Conservation (phyloP, 1,284 basidiomycete species). For the Butyriboletus appendiculatus region DNA sequence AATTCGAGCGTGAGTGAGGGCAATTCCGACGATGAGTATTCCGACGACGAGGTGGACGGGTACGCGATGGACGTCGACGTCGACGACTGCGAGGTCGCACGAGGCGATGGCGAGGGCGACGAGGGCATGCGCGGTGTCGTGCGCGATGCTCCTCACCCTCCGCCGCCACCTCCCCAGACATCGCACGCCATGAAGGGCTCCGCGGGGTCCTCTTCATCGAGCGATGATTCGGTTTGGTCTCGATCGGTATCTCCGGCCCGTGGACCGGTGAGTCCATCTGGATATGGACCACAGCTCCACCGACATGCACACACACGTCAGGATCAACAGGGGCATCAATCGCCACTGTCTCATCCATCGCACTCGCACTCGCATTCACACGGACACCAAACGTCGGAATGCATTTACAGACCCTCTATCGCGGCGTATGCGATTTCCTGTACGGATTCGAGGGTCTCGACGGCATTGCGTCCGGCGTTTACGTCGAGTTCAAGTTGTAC, state of each 20-base stretch:
- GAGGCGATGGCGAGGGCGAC: slow-evolving; percentile 6
- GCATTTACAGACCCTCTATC: slow-evolving; percentile 33
- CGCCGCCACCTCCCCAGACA: slow-evolving; percentile 3
- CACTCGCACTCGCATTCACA: slow-evolving; percentile 6
- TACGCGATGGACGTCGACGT: slow-evolving; percentile 29
- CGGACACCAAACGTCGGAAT: slow-evolving; percentile 21
- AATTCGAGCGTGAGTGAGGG: slow-evolving; percentile 33
- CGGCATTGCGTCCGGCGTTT: slow-evolving; percentile 33
- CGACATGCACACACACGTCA: slow-evolving; percentile 8
- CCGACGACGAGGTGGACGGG: slow-evolving; percentile 25
- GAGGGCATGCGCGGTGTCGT: slow-evolving; percentile 9
- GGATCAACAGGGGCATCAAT: slow-evolving; percentile 22
- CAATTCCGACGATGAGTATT: slow-evolving; percentile 34
- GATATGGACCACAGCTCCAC: slow-evolving; percentile 19
- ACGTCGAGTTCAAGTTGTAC: slow-evolving; percentile 22
- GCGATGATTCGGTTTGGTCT: slow-evolving; percentile 29
- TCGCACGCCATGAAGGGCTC: slow-evolving; percentile 11
- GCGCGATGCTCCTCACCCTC: background rate
- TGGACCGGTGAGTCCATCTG: slow-evolving; percentile 1
- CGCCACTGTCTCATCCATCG: background rate
- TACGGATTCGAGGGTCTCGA: slow-evolving; percentile 35
- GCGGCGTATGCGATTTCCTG: slow-evolving; percentile 34
- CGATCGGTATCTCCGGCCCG: slow-evolving; percentile 32
- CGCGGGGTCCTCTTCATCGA: slow-evolving; percentile 23
- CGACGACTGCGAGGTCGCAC: slow-evolving; percentile 9